phyloP scores from a whole-genome alignment of 768 basidiomycete genomes.

The Myochromella boudieri region DNA sequence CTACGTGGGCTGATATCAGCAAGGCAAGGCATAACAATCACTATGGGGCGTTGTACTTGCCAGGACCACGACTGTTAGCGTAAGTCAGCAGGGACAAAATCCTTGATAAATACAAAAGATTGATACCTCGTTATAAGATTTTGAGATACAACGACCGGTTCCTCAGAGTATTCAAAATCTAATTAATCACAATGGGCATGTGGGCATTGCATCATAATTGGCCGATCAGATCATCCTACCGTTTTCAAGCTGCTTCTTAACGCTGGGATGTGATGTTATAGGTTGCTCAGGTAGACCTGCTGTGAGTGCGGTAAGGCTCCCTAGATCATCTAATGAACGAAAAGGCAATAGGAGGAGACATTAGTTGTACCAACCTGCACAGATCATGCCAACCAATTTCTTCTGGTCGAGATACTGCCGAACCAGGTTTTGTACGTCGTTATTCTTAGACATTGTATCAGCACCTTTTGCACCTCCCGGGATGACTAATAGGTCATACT shows the following conservation, averaged over 20 bases:
- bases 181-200: not conserved
- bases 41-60: constrained; percentile 33
- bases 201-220: not conserved
- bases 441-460: constrained; percentile 62
- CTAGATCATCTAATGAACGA: constrained; percentile 31
- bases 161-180: constrained; percentile 78
- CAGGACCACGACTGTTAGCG: constrained; percentile 63
- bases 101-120: not conserved
- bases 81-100: constrained; percentile 1
- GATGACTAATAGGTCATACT: constrained; percentile 68
- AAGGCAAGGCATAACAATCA: not conserved
- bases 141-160: constrained; percentile 69
- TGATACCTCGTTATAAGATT: constrained; percentile 76
- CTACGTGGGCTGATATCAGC: constrained; percentile 35
- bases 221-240: constrained; percentile 32
- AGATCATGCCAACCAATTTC: constrained; percentile 81
- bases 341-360: not conserved
- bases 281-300: constrained; percentile 60
- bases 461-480: constrained; percentile 83
- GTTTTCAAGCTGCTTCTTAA: constrained; percentile 56
- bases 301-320: constrained; percentile 67
- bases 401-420: constrained; percentile 49
- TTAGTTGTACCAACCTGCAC: constrained; percentile 65
- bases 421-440: constrained; percentile 62
- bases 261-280: constrained; percentile 78